Conservation (phyloP, 1,139 yeast species). For the Candida gigantensis region DNA sequence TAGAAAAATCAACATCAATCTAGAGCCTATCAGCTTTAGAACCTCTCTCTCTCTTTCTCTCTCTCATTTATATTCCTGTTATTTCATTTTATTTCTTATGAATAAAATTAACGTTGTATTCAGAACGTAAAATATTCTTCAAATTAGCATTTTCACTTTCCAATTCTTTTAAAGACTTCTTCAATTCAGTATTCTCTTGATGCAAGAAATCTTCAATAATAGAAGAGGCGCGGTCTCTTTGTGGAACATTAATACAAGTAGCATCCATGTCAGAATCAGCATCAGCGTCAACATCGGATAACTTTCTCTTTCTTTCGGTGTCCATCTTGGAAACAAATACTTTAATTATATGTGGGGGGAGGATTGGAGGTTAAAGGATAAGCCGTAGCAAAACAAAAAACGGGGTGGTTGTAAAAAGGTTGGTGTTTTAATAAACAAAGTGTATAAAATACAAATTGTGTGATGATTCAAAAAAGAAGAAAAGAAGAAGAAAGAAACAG, state of each 20-base stretch:
- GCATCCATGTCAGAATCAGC: constrained; percentile 4
- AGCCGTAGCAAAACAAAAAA: not conserved
- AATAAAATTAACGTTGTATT: constrained; percentile 13
- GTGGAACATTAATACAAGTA: constrained; percentile 9
- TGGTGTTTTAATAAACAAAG: not conserved
- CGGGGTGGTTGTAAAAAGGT: not conserved
- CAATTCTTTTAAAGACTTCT: constrained; percentile 11
- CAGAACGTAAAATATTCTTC: constrained; percentile 14
- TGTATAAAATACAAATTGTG: constrained; percentile 2
- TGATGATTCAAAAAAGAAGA: too few relatives aligned
- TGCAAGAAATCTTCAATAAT: constrained; percentile 15
- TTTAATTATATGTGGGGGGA: not conserved
- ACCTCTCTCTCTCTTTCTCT: too few relatives aligned
- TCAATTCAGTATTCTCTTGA: constrained; percentile 14
- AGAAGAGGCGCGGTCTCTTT: constrained; percentile 13
- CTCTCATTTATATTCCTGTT: too few relatives aligned
- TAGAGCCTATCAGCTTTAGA: too few relatives aligned
- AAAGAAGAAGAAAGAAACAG: too few relatives aligned
- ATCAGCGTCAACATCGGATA: constrained; percentile 12
- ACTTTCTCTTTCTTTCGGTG: constrained; percentile 12
- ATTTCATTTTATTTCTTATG: not conserved
- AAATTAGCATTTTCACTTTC: constrained; percentile 14
- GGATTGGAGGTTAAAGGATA: not conserved
- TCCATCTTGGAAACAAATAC: constrained; percentile 16
- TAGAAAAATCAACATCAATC: too few relatives aligned